phyloP scores from a whole-genome alignment of 495 filamentous ascomycete species.

The Bathelium albidoporum region DNA sequence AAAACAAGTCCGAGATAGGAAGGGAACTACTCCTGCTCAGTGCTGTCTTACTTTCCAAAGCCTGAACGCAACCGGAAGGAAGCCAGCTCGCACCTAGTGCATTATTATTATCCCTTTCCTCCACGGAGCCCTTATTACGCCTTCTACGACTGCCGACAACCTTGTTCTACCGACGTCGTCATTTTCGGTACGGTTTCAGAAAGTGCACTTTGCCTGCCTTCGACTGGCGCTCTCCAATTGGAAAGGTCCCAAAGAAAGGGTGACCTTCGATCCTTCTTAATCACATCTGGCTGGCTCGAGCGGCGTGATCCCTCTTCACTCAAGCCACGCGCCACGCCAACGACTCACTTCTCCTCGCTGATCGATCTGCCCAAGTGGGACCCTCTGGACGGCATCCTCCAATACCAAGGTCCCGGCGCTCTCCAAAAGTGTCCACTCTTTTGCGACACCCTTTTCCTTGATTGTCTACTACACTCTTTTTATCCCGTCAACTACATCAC shows the following conservation, averaged over 20 bases:
- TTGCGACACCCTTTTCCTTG: neutral
- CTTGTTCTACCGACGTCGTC: neutral
- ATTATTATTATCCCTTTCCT: neutral
- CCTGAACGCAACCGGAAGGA: neutral
- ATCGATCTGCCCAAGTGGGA: neutral
- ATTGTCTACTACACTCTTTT: conserved; percentile 6
- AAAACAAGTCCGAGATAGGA: conserved; percentile 3
- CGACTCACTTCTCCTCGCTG: neutral
- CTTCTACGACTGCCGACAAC: neutral
- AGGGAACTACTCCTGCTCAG: neutral
- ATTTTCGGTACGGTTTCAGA: neutral
- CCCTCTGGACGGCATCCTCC: neutral
- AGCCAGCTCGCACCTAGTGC: neutral
- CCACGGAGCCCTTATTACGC: neutral
- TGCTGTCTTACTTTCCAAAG: neutral
- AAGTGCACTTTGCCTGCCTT: neutral
- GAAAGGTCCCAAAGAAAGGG: neutral
- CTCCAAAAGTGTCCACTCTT: neutral
- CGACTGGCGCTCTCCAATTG: neutral
- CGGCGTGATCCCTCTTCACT: neutral
- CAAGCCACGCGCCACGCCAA: conserved; percentile 1
- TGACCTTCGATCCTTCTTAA: conserved; percentile 5
- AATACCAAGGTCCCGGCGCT: neutral
- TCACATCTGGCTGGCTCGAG: neutral
- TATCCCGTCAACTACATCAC: conserved; percentile 3